These are phyloP conservation scores for Coemansia sp. DNA, from an alignment of 192 early-diverging fungal species.

Conservation along the genomic window DNA sequence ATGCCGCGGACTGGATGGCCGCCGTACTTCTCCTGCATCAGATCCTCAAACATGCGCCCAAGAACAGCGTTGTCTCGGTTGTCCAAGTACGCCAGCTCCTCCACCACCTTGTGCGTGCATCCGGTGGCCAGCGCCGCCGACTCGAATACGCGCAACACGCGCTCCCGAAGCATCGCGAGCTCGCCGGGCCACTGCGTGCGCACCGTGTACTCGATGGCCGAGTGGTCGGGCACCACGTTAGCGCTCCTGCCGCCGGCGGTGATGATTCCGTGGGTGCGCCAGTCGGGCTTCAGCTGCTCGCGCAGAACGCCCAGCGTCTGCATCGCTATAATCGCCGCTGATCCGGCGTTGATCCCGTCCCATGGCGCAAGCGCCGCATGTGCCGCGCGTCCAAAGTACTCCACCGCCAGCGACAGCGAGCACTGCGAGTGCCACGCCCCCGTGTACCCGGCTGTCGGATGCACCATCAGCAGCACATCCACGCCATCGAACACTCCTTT, in stretches of 20 bases:
- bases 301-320: conserved; percentile 67
- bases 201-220: conserved; percentile 59
- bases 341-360: conserved; percentile 77
- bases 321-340: conserved; percentile 69
- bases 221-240: conserved; percentile 68
- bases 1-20: conserved; percentile 21
- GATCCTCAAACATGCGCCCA: conserved; percentile 46
- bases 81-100: conserved; percentile 60
- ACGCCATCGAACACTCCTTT: conserved; percentile 69
- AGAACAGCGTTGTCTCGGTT: conserved; percentile 58
- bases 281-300: conserved; percentile 70
- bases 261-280: conserved; percentile 76
- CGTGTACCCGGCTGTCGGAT: conserved; percentile 63
- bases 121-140: conserved; percentile 72
- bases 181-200: conserved; percentile 59
- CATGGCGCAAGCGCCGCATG: conserved; percentile 71
- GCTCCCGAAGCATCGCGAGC: conserved; percentile 52
- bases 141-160: conserved; percentile 60
- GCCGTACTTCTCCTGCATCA: conserved; percentile 39
- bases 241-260: conserved; percentile 68
- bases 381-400: conserved; percentile 72
- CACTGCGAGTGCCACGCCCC: conserved; percentile 55
- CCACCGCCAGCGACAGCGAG: conserved; percentile 52
- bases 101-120: conserved; percentile 59
- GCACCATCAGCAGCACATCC: conserved; percentile 79